These are phyloP conservation scores for Allium sativum DNA, from an alignment of 106 monocot genomes.

Conservation along the genomic window DNA sequence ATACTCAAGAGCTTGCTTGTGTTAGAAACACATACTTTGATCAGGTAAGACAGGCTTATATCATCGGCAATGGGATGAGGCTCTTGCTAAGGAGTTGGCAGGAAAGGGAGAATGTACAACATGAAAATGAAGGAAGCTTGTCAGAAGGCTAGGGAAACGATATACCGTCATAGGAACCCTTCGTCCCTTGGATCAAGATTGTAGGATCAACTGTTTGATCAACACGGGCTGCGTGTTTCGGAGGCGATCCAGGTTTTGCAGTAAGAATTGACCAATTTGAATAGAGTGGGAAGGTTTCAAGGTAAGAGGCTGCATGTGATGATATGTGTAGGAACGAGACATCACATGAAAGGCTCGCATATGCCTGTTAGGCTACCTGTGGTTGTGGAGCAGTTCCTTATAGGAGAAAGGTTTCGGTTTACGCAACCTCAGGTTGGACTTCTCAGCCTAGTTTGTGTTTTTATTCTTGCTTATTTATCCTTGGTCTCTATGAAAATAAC, in stretches of 20 bases:
- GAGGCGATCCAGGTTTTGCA: conserved; percentile 87
- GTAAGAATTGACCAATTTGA: conserved; percentile 54
- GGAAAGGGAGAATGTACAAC: conserved; percentile 72
- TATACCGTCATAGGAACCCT: conserved; percentile 50
- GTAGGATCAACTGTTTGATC: conserved; percentile 37
- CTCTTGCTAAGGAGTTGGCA: conserved; percentile 77
- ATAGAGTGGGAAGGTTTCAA: conserved; percentile 38
- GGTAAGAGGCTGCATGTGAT: conserved; percentile 59
- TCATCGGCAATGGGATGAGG: conserved; percentile 74
- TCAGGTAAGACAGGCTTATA: conserved; percentile 79
- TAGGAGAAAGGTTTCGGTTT: conserved; percentile 58
- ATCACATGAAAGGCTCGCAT: conserved; percentile 67
- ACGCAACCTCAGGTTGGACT: conserved; percentile 69
- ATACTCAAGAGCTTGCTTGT: conserved; percentile 50
- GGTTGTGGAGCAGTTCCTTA: conserved; percentile 67
- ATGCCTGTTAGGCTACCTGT: conserved; percentile 63
- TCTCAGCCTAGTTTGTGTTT: too few species aligned
- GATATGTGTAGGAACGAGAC: conserved; percentile 78
- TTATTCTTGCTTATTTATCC: too few species aligned
- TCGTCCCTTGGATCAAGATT: too few species aligned
- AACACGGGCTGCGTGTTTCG: conserved; percentile 72
- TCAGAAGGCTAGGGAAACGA: conserved; percentile 74
- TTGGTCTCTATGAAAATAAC: too few species aligned
- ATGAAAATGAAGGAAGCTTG: conserved; percentile 84
- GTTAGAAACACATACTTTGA: conserved; percentile 55